Percentiles rank a stretch among this genome's conserved stretches.
Evolutionary conservation across 805 yeast species (phyloP).

Genomic region (Hanseniaspora taiwanica): DNA sequence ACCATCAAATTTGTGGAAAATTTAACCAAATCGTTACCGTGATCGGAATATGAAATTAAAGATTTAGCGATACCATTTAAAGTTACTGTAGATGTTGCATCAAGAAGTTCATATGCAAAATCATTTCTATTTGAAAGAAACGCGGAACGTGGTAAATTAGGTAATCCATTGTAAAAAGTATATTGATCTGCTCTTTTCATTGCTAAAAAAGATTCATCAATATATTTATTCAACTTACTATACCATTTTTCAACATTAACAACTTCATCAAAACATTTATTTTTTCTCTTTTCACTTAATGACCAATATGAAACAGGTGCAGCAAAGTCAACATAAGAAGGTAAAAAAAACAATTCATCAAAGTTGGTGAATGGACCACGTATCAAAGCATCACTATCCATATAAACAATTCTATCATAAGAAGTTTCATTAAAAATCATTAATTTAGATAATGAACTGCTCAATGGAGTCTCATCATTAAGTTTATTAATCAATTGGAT

Average conservation of each 20-base stretch:
- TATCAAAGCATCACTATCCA: slow-evolving; percentile 45
- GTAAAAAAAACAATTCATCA: slow-evolving; percentile 40
- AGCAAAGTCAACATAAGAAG: slow-evolving; percentile 31
- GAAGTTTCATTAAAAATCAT: slow-evolving; percentile 35
- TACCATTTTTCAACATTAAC: slow-evolving; percentile 11
- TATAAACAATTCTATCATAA: slow-evolving; percentile 39
- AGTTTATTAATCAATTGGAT: slow-evolving; percentile 15
- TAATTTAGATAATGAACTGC: slow-evolving; percentile 41
- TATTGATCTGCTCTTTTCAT: slow-evolving; percentile 13
- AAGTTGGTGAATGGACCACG: slow-evolving; percentile 17
- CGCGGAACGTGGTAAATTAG: slow-evolving; percentile 20
- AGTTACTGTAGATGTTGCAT: slow-evolving; percentile 15
- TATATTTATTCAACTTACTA: slow-evolving; percentile 11
- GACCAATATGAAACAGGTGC: slow-evolving; percentile 34
- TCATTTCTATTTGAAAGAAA: slow-evolving; percentile 14
- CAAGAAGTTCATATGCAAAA: slow-evolving; percentile 19
- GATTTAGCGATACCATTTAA: slow-evolving; percentile 8
- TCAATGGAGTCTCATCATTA: slow-evolving; percentile 30
- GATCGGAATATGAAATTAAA: background rate
- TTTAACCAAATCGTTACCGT: slow-evolving; percentile 16
- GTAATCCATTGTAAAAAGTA: slow-evolving; percentile 28
- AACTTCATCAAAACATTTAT: slow-evolving; percentile 11
- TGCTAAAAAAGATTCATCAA: slow-evolving; percentile 10
- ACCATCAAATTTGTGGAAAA: slow-evolving; percentile 43
- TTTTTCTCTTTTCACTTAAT: slow-evolving; percentile 17